Evolutionary conservation across 1,139 yeast genomes (phyloP).

Genomic region (Kodamaea derodonti): DNA sequence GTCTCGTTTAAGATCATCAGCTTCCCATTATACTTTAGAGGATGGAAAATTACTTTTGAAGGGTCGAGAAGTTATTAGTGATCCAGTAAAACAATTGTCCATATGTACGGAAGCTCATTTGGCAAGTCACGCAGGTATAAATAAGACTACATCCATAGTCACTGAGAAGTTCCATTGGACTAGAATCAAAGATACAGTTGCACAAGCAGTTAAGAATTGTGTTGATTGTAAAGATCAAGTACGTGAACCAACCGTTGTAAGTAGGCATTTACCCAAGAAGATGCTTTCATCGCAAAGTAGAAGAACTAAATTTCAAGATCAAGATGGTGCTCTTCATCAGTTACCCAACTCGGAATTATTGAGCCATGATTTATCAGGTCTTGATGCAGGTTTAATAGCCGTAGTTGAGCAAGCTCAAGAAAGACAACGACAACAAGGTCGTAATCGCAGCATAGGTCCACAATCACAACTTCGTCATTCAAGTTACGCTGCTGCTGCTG

Average conservation of each 20-base stretch:
- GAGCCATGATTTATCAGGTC: conserved; percentile 37
- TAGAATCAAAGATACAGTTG: conserved; percentile 83
- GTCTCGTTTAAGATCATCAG: conserved; percentile 75
- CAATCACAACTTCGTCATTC: conserved; percentile 13
- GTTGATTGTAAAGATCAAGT: conserved; percentile 58
- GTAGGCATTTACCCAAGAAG: conserved; percentile 23
- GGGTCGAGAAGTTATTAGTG: conserved; percentile 79
- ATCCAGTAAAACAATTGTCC: conserved; percentile 67
- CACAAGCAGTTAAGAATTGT: conserved; percentile 74
- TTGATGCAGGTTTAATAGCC: conserved; percentile 57
- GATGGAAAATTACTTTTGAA: conserved; percentile 74
- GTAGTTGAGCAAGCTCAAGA: conserved; percentile 63
- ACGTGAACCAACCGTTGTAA: conserved; percentile 29
- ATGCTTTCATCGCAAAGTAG: conserved; percentile 15
- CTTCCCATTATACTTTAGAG: conserved; percentile 69
- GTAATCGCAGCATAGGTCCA: conserved; percentile 3
- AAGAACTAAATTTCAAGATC: conserved; percentile 10
- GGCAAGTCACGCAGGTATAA: conserved; percentile 81
- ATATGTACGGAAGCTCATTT: conserved; percentile 72
- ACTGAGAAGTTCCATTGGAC: conserved; percentile 89
- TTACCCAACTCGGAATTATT: conserved; percentile 31
- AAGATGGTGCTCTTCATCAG: conserved; percentile 24
- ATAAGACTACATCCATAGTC: conserved; percentile 74
- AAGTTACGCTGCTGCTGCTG: conserved; percentile 43
- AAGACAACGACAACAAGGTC: conserved; percentile 11